Evolutionary conservation across 1,284 basidiomycete genomes (phyloP).

Genomic region (Cutaneotrichosporon cutaneum): DNA sequence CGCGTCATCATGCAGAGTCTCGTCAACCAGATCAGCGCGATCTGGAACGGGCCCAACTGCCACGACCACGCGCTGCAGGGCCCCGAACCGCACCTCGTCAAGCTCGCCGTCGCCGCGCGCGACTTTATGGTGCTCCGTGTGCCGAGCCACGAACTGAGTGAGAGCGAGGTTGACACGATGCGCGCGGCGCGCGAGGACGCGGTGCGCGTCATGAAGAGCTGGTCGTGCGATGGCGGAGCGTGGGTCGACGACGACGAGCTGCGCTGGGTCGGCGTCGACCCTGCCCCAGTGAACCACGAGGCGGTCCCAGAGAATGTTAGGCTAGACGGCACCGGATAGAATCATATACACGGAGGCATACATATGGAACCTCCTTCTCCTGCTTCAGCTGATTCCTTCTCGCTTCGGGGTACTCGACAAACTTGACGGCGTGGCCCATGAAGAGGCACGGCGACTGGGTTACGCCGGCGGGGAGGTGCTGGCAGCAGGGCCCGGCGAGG

Average conservation of each 20-base stretch:
- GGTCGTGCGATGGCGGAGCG: constrained; percentile 37
- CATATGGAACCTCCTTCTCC: too few species aligned
- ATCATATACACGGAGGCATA: background rate
- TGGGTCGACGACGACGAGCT: constrained; percentile 27
- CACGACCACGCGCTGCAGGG: constrained; percentile 53
- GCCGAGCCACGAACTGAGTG: constrained; percentile 51
- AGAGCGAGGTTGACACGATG: constrained; percentile 58
- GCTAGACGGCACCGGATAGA: background rate
- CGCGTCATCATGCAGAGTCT: constrained; percentile 53
- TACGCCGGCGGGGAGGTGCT: background rate
- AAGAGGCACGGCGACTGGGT: background rate
- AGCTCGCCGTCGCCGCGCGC: constrained; percentile 60
- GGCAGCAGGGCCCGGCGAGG: constrained; percentile 2
- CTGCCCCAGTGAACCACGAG: background rate
- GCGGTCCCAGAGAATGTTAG: background rate
- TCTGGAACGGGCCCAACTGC: constrained; percentile 31
- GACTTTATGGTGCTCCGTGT: constrained; percentile 67
- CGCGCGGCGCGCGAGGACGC: constrained; percentile 68
- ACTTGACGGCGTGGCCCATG: background rate
- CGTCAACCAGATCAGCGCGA: constrained; percentile 48
- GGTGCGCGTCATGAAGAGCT: constrained; percentile 60
- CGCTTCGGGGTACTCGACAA: background rate
- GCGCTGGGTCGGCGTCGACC: constrained; percentile 36
- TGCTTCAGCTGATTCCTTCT: too few species aligned
- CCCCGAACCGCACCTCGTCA: constrained; percentile 61